phyloP scores from a whole-genome alignment of 768 basidiomycete genomes.

The Epithele typhae region DNA sequence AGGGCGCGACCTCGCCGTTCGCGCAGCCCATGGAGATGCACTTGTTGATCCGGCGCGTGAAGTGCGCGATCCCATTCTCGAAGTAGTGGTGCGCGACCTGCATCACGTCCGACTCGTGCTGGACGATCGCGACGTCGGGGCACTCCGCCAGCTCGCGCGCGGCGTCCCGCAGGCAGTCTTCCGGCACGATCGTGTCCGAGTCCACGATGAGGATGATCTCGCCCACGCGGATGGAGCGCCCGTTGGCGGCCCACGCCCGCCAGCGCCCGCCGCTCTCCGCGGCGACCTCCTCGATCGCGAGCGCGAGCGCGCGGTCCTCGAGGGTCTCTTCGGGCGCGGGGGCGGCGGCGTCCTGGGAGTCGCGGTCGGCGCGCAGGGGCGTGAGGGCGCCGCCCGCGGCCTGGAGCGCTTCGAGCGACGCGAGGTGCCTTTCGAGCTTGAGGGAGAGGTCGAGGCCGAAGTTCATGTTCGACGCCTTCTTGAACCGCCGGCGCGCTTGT shows the following conservation, averaged over 20 bases:
- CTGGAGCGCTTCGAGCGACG: constrained; percentile 40
- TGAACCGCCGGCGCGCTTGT: constrained; percentile 83
- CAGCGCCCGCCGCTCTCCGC: constrained; percentile 53
- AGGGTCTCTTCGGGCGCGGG: constrained; percentile 51
- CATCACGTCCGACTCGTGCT: constrained; percentile 92
- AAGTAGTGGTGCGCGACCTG: constrained; percentile 88
- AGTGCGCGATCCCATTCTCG: constrained; percentile 86
- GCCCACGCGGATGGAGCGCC: constrained; percentile 68
- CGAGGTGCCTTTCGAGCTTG: constrained; percentile 49
- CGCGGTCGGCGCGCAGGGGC: no score
- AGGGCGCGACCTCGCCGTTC: constrained; percentile 79
- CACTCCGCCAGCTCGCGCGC: constrained; percentile 80
- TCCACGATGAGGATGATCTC: constrained; percentile 81
- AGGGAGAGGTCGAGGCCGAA: constrained; percentile 70
- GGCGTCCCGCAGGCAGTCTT: constrained; percentile 89
- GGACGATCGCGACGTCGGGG: constrained; percentile 84
- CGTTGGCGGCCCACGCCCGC: constrained; percentile 77
- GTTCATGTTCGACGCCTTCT: constrained; percentile 94
- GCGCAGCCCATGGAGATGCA: constrained; percentile 77
- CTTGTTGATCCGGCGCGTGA: constrained; percentile 84
- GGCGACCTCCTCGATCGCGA: constrained; percentile 72
- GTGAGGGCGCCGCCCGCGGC: no score
- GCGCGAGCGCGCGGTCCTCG: constrained; percentile 67
- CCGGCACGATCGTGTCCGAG: constrained; percentile 76
- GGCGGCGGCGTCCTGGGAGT: constrained; percentile 37